phyloP scores from a whole-genome alignment of 2,329 filamentous ascomycete species.

The Alternaria solani region DNA sequence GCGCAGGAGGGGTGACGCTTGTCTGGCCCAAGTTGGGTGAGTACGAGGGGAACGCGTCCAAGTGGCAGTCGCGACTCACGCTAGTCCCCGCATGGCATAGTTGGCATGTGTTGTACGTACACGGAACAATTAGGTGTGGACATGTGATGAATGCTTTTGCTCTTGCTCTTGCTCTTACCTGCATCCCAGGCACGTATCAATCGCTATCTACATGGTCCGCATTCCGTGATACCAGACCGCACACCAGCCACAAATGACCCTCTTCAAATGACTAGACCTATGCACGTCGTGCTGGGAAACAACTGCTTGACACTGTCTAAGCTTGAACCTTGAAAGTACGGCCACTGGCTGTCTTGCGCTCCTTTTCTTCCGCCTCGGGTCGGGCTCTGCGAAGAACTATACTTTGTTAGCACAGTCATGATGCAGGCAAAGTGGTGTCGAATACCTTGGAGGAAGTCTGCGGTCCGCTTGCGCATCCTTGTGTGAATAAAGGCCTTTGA shows the following conservation, averaged over 20 bases:
- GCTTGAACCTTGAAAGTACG: conserved; percentile 80
- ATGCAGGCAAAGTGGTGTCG: neutral
- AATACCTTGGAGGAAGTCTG: conserved; percentile 95
- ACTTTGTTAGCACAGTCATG: conserved; percentile 45
- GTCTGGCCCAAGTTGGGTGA: conserved; percentile 16
- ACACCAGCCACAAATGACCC: neutral
- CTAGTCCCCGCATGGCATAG: conserved; percentile 14
- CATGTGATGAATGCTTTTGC: neutral
- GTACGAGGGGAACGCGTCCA: conserved; percentile 28
- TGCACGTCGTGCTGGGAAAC: neutral
- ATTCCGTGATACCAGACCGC: neutral
- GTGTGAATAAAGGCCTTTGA: conserved; percentile 99
- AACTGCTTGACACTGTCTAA: conserved; percentile 14
- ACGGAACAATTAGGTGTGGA: neutral
- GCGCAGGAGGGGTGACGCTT: conserved; percentile 9
- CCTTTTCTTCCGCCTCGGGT: conserved; percentile 95
- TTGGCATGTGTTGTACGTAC: neutral
- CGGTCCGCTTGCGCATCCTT: conserved; percentile 95
- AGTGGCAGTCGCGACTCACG: conserved; percentile 28
- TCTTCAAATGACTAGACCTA: neutral
- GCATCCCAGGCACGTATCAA: neutral
- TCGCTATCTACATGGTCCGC: conserved; percentile 1
- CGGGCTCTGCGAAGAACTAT: conserved; percentile 92
- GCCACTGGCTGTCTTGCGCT: conserved; percentile 96
- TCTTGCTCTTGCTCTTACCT: neutral